Conservation (phyloP, 257 asterid genomes). For the Ehretia macrophylla region DNA sequence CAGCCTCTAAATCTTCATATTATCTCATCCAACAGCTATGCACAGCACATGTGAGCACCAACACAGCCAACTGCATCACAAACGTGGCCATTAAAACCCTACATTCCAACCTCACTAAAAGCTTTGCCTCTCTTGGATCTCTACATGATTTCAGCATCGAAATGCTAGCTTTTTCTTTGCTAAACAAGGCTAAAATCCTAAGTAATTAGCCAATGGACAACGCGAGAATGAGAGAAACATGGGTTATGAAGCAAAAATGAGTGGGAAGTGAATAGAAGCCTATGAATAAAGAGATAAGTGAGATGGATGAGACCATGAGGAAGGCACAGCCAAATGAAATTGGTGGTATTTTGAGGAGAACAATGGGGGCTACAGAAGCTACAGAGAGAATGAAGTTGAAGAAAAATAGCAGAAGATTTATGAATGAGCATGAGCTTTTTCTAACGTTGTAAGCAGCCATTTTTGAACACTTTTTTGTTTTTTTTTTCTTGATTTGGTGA, state of each 20-base stretch:
- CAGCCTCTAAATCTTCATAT: constrained; percentile 48
- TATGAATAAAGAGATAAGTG: constrained; percentile 47
- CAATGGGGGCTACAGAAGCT: constrained; percentile 57
- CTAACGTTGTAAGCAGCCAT: constrained; percentile 55
- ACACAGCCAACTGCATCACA: constrained; percentile 55
- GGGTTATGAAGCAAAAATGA: constrained; percentile 56
- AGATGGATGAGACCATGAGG: constrained; percentile 45
- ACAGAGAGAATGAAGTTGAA: constrained; percentile 67
- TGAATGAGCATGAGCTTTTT: constrained; percentile 50
- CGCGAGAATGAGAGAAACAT: constrained; percentile 54
- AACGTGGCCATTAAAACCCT: constrained; percentile 73
- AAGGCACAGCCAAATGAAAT: constrained; percentile 66
- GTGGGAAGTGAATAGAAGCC: constrained; percentile 68
- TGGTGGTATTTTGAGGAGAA: constrained; percentile 64
- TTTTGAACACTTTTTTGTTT: too few species aligned
- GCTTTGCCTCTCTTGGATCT: constrained; percentile 64
- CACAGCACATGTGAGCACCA: constrained; percentile 47
- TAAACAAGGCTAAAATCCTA: constrained; percentile 51
- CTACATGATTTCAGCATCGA: constrained; percentile 41
- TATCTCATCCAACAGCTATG: constrained; percentile 58
- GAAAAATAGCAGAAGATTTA: constrained; percentile 47
- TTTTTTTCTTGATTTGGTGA: not conserved
- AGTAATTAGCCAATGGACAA: constrained; percentile 51
- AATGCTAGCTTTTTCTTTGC: constrained; percentile 54
- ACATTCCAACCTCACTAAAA: constrained; percentile 72